A percentile compares a stretch with the other conserved stretches of the same genome.
phyloP scores from a whole-genome alignment of 192 early-diverging fungal species.

The Fimicolochytrium jonesii region DNA sequence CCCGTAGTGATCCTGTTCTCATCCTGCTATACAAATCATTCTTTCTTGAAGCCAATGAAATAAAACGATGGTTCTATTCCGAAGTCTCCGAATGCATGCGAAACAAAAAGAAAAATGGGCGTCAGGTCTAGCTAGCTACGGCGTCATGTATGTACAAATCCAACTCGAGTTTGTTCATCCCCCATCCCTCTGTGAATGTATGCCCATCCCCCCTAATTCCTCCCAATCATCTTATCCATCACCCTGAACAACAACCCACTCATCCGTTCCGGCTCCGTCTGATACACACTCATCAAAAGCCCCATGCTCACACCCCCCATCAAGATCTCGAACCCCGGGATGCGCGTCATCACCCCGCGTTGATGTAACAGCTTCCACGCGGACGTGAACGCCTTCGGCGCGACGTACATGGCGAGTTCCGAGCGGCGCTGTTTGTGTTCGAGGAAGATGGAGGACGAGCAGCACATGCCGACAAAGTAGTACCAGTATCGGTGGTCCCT shows the following conservation, averaged over 20 bases:
- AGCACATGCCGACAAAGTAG: slow-evolving; percentile 58
- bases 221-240: slow-evolving; percentile 39
- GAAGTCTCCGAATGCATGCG: no score
- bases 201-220: slow-evolving; percentile 19
- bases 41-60: no score
- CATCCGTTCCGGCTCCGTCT: slow-evolving; percentile 40
- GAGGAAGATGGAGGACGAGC: slow-evolving; percentile 58
- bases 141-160: no score
- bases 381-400: slow-evolving; percentile 67
- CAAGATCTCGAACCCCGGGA: slow-evolving; percentile 61
- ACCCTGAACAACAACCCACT: slow-evolving; percentile 41
- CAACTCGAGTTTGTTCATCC: no score
- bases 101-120: no score
- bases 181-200: no score
- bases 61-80: no score
- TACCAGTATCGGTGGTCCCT: slow-evolving; percentile 60
- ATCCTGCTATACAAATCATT: no score
- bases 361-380: slow-evolving; percentile 64
- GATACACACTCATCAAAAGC: slow-evolving; percentile 59
- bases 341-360: slow-evolving; percentile 50
- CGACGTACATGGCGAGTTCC: slow-evolving; percentile 74
- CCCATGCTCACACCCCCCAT: slow-evolving; percentile 63
- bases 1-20: no score
- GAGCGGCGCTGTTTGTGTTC: slow-evolving; percentile 64
- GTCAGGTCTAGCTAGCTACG: no score